Base-by-base conservation (phyloP, 1,284 basidiomycete species). In the Ganoderma lucidum region DNA sequence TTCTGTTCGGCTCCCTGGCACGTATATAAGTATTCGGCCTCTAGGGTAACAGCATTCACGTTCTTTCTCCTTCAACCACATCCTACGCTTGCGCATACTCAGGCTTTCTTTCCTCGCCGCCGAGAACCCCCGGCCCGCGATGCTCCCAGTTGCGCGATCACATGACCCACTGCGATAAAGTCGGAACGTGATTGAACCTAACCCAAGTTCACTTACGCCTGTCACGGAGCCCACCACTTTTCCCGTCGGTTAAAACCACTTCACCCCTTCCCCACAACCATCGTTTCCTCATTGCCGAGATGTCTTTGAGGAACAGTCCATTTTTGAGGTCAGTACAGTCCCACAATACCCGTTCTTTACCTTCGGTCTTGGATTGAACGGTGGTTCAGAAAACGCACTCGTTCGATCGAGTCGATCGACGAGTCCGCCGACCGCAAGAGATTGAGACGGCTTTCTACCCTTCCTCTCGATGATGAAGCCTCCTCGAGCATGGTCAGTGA, bases 101-200 rank as follows among this genome's bases (percentile, higher is more conserved):
- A 12, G 39, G 15, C 42, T 44, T 19, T 44, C 42, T 35, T 35
- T 35, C 8, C 35, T 35, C 35, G 23, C 23, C 23, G 23, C 23
- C 23, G 23, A 23, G 23, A 23, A 23, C 23, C 23, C 23, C 23
- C 23, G 23, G 23, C 42, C 61, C 41, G 64, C 45, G 44, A 66
- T 59, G 62, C 1, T 44, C 23, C 15, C 19, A 45, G 65, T 64
- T 44, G 64, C 66, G 63, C 70, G 72, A 55, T 71, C 72, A 71
- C 70, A 45, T 71, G 72, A 68, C 55, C 17, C 41, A 35, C n/a
- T 30, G 65, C 41, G 53, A 35, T 63, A 65, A 66, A 66, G 59
- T 56, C 62, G 62, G 63, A 35, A 12, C 32, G 28, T 35, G 53
- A 56, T 56, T 56, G 53, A 10, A 56, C 30, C 53, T 56, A 35